A percentile compares a stretch with the other conserved stretches of the same genome.
Conservation (phyloP, 495 filamentous ascomycete genomes). For the Aspergillus saccharolyticus region DNA sequence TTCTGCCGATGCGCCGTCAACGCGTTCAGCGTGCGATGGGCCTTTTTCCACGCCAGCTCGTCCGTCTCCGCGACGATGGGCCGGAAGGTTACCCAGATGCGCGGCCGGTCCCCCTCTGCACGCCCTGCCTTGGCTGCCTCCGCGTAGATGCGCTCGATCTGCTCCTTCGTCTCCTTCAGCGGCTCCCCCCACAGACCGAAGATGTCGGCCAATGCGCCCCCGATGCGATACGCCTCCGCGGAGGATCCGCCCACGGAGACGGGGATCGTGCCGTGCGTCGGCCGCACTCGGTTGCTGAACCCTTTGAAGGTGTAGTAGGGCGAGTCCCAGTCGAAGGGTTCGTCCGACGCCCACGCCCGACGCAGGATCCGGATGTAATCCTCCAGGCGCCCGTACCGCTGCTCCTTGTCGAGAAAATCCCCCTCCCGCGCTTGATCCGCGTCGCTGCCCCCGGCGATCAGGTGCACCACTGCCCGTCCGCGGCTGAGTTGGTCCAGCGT, state of each 20-base stretch:
- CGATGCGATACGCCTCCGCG: conserved; percentile 48
- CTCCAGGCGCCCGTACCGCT: conserved; percentile 48
- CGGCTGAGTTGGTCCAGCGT: conserved; percentile 48
- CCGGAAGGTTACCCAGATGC: conserved; percentile 54
- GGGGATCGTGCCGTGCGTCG: conserved; percentile 43
- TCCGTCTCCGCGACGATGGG: conserved; percentile 52
- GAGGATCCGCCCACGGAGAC: conserved; percentile 51
- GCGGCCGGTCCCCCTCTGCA: conserved; percentile 32
- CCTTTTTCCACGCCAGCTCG: conserved; percentile 50
- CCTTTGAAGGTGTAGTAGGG: conserved; percentile 48
- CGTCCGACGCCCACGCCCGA: conserved; percentile 45
- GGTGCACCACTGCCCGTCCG: conserved; percentile 51
- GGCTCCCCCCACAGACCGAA: conserved; percentile 55
- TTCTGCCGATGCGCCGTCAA: conserved; percentile 30
- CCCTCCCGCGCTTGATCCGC: conserved; percentile 49
- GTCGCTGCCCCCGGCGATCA: conserved; percentile 51
- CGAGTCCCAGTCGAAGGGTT: conserved; percentile 51
- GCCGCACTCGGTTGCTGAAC: conserved; percentile 46
- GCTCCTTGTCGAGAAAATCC: conserved; percentile 48
- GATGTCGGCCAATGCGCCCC: conserved; percentile 48
- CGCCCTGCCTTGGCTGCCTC: conserved; percentile 43
- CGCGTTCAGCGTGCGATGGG: conserved; percentile 42
- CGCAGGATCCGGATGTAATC: conserved; percentile 51
- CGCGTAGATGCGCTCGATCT: conserved; percentile 50
- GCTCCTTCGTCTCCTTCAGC: conserved; percentile 50